Conservation (phyloP, 2,329 filamentous ascomycete species). For the Hymenoscyphus scutula region DNA sequence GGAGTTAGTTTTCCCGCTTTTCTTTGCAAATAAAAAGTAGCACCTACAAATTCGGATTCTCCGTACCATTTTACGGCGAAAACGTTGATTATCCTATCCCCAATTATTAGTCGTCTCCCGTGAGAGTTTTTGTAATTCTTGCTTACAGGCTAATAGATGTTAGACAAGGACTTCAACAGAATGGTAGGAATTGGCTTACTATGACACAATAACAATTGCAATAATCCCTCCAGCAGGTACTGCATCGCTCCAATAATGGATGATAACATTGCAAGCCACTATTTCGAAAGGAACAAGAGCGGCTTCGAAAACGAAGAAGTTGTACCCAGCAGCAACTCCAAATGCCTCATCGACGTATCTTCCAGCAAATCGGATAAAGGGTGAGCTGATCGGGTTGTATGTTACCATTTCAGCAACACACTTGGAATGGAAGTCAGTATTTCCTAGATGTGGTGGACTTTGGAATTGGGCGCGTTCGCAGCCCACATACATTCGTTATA, state of each 20-base stretch:
- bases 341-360: conserved; percentile 74
- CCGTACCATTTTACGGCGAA: conserved; percentile 73
- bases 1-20: neutral
- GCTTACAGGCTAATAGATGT: neutral
- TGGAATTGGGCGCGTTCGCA: conserved; percentile 39
- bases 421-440: conserved; percentile 52
- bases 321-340: conserved; percentile 70
- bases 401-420: conserved; percentile 71
- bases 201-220: conserved; percentile 51
- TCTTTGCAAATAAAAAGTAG: neutral
- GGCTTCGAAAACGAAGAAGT: conserved; percentile 71
- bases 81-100: conserved; percentile 55
- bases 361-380: conserved; percentile 75
- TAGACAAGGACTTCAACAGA: neutral
- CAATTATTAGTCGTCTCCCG: neutral
- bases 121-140: neutral
- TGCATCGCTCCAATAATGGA: conserved; percentile 61
- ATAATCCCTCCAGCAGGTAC: conserved; percentile 62
- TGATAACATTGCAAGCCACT: conserved; percentile 61
- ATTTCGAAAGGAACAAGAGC: conserved; percentile 67
- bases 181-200: conserved; percentile 9
- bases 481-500: conserved; percentile 48
- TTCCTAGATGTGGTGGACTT: conserved; percentile 47
- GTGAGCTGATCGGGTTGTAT: conserved; percentile 72
- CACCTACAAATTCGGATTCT: conserved; percentile 66